These are phyloP conservation scores for Stachybotrys chartarum DNA, from an alignment of 2,329 filamentous ascomycete species.

Conservation along the genomic window DNA sequence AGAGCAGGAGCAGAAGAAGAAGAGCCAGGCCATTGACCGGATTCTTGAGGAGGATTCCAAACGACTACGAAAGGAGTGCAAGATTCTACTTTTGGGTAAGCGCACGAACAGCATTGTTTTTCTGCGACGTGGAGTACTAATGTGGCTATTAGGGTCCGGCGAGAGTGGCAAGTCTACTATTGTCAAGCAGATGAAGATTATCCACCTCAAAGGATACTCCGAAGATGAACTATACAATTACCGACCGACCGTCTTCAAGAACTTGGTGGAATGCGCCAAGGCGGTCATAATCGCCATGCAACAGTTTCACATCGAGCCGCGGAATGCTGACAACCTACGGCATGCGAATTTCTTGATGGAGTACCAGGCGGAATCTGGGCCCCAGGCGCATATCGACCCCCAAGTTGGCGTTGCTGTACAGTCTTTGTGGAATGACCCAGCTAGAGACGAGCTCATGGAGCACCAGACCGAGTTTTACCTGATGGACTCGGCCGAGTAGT, in stretches of 20 bases:
- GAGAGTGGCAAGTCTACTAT: conserved; percentile 99
- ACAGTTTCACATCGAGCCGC: conserved; percentile 80
- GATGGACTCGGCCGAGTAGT: conserved; percentile 99
- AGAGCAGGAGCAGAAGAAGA: conserved; percentile 89
- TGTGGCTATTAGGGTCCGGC: conserved; percentile 66
- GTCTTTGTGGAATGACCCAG: conserved; percentile 84
- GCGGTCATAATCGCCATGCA: conserved; percentile 86
- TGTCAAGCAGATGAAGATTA: conserved; percentile 99
- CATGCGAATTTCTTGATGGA: conserved; percentile 75
- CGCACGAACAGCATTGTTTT: conserved; percentile 3
- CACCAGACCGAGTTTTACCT: conserved; percentile 97
- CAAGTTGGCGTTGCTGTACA: conserved; percentile 78
- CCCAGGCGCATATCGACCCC: conserved; percentile 74
- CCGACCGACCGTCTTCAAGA: conserved; percentile 95
- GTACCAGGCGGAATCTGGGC: conserved; percentile 86
- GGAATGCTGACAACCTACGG: conserved; percentile 62
- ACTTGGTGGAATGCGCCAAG: conserved; percentile 93
- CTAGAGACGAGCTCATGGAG: conserved; percentile 76
- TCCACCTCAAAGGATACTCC: conserved; percentile 95
- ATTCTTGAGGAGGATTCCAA: conserved; percentile 91
- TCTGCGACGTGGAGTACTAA: conserved; percentile 8
- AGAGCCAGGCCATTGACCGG: conserved; percentile 92
- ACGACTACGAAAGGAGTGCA: conserved; percentile 93
- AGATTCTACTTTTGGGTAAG: conserved; percentile 90
- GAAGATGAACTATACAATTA: conserved; percentile 91